phyloP scores from a whole-genome alignment of 1,139 yeast genomes.

The Suhomyces chickasaworum region DNA sequence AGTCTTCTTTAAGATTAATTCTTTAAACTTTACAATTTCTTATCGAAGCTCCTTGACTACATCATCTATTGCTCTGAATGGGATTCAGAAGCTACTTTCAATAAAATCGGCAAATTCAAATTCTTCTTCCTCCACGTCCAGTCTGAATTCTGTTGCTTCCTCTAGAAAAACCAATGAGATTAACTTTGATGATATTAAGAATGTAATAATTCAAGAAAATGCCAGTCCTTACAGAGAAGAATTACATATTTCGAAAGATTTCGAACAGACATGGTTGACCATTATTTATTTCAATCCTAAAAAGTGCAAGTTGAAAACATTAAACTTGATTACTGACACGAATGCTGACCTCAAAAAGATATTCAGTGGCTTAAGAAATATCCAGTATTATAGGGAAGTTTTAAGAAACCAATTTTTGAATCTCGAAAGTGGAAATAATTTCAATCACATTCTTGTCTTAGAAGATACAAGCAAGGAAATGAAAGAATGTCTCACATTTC shows the following conservation, averaged over 20 bases:
- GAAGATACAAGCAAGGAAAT: conserved; percentile 30
- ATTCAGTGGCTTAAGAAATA: conserved; percentile 56
- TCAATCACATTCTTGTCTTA: conserved; percentile 22
- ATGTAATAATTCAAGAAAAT: conserved; percentile 64
- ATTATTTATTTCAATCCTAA: conserved; percentile 65
- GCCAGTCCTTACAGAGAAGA: conserved; percentile 87
- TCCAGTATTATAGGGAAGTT: conserved; percentile 40
- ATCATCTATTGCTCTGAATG: conserved; percentile 19
- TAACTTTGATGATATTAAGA: conserved; percentile 71
- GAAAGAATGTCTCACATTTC: conserved; percentile 54
- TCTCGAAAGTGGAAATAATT: background rate
- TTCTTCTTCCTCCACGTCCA: background rate
- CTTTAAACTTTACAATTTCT: conserved; percentile 37
- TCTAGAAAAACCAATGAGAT: conserved; percentile 44
- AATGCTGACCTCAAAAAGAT: conserved; percentile 62
- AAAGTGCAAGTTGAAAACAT: conserved; percentile 55
- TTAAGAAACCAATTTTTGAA: conserved; percentile 37
- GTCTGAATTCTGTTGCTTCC: conserved; percentile 13
- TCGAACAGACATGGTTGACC: conserved; percentile 74
- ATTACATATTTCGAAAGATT: conserved; percentile 68
- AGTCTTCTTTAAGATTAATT: conserved; percentile 37
- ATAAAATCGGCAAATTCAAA: background rate
- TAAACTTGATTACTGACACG: conserved; percentile 76
- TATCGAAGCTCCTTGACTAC: conserved; percentile 43
- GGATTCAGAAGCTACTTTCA: conserved; percentile 18